Evolutionary conservation across 179 eudicot genomes (phyloP), one percentile per base, ranked within the genome.

Genomic region (Amaranthus tricolor): DNA sequence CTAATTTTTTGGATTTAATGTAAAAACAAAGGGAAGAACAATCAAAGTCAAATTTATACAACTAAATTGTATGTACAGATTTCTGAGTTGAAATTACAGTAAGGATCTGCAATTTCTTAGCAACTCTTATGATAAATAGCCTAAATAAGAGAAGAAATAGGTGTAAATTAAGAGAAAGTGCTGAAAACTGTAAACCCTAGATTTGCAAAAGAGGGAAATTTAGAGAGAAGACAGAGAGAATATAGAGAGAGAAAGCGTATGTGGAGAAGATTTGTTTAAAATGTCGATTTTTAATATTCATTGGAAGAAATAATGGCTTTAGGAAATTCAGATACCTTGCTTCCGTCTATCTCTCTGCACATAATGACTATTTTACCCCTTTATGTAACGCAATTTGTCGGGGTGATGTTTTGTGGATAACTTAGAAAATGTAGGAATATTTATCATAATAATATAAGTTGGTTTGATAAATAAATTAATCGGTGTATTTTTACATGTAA

Each of bases 121-220:
- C 59, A 17, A 57, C 31, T 53, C 16, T 47, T 71, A 31, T 12
- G 52, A 45, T 56, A 45, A 55, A 19, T 31, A 65, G 60, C 17
- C 72, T 57, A 66, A 80, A 80, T 58, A 55, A 52, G 40, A 24
- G 65, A 31, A 16, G 49, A 55, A 66, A 54, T 45, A 20, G 16
- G 64, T n/a, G n/a, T 50, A 7, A 14, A 49, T 21, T 68, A 49
- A 17, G 54, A 52, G 49, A 66, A 72, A 60, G 49, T 14, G 71
- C 70, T 16, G 69, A 48, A 16, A 66, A 75, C 63, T 71, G 67
- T 79, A 74, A 81, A 77, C 67, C 77, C 77, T 68, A 77, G n/a
- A 44, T 16, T 24, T 48, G 16, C 9, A 9, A 44, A 57, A 54
- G 63, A 16, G 78, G 53, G 54, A 51, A 60, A 56, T 17, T 59